phyloP scores from a whole-genome alignment of 108 stramenopile genomes.

The Mediolabrus comicus region DNA sequence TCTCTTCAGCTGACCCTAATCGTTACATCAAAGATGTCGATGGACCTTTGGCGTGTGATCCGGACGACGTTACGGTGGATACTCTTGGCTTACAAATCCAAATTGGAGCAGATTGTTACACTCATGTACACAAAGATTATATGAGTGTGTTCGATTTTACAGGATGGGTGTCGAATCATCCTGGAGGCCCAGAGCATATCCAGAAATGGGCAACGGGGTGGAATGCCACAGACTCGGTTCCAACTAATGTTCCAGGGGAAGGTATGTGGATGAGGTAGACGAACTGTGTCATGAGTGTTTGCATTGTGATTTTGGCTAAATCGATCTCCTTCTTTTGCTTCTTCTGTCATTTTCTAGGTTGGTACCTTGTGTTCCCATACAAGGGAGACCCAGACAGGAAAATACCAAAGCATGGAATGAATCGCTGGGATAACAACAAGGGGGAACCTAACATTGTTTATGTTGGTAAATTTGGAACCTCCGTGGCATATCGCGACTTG shows the following conservation, averaged over 20 bases:
- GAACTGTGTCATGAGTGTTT: not conserved
- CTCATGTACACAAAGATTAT: conserved; percentile 55
- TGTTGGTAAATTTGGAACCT: conserved; percentile 36
- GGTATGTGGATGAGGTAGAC: not conserved
- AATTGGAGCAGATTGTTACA: conserved; percentile 35
- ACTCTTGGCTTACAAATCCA: conserved; percentile 32
- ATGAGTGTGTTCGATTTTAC: conserved; percentile 64
- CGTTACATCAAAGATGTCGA: conserved; percentile 20
- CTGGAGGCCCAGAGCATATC: conserved; percentile 42
- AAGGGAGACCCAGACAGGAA: conserved; percentile 25
- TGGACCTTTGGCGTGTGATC: conserved; percentile 16
- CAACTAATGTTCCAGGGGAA: too few species aligned
- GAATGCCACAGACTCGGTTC: conserved; percentile 9
- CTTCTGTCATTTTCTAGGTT: conserved; percentile 9
- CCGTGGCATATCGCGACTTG: conserved; percentile 10
- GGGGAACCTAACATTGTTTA: conserved; percentile 16
- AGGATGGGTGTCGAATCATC: conserved; percentile 41
- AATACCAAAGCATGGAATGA: conserved; percentile 41
- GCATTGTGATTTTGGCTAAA: not conserved
- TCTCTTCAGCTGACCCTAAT: conserved; percentile 15
- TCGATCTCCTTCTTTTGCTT: not conserved
- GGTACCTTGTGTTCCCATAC: conserved; percentile 39
- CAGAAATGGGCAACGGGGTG: conserved; percentile 35
- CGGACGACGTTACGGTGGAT: conserved; percentile 3
- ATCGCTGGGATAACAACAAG: conserved; percentile 32